A percentile compares a stretch with the other conserved stretches of the same genome.
Conservation (phyloP, 805 yeast species). For the Kodamaea laetipori region DNA sequence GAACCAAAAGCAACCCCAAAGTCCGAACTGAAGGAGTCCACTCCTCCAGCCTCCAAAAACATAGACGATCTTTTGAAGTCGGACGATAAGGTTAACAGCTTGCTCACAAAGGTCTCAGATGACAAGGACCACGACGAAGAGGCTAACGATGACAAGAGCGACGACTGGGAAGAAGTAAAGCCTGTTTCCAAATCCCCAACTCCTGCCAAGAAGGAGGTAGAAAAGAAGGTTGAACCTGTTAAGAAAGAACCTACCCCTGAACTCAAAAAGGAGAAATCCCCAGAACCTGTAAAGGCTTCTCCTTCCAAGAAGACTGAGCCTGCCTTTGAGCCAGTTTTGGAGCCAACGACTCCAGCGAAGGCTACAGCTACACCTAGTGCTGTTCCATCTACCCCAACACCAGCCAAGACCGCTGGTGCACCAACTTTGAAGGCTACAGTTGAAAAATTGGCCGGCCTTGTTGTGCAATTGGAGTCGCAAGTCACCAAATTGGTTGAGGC, state of each 20-base stretch:
- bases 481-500: conserved; percentile 53
- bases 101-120: conserved; percentile 41
- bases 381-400: conserved; percentile 22
- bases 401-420: conserved; percentile 34
- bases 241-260: conserved; percentile 15
- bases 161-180: conserved; percentile 42
- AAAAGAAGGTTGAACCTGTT: conserved; percentile 22
- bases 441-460: conserved; percentile 63
- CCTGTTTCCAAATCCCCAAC: background rate
- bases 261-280: conserved; percentile 6
- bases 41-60: conserved; percentile 20
- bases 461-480: conserved; percentile 56
- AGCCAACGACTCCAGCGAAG: conserved; percentile 7
- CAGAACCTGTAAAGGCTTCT: conserved; percentile 21
- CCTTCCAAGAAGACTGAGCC: conserved; percentile 10
- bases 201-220: conserved; percentile 16
- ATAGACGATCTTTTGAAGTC: conserved; percentile 43
- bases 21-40: conserved; percentile 13
- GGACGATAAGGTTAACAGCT: conserved; percentile 35
- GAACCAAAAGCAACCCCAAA: no score
- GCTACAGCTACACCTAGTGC: conserved; percentile 16
- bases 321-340: conserved; percentile 6
- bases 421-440: conserved; percentile 72
- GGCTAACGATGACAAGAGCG: conserved; percentile 29
- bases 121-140: conserved; percentile 43